Conservation (phyloP, 257 asterid genomes). For the Galeopsis tetrahit region DNA sequence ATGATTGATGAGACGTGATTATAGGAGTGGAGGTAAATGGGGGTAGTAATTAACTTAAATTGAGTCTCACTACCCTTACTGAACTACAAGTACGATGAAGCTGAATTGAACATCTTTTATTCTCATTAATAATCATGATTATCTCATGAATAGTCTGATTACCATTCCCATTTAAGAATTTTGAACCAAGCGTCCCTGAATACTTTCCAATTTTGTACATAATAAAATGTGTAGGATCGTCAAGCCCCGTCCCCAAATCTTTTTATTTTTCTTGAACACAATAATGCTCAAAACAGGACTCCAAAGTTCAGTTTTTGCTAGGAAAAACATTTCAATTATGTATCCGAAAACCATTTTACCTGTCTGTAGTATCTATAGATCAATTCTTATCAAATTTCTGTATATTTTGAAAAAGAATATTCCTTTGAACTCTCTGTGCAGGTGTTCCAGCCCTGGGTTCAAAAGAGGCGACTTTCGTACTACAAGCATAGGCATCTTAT, state of each 20-base stretch:
- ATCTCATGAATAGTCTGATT: no score
- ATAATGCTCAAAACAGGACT: neutral
- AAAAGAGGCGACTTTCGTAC: conserved; percentile 68
- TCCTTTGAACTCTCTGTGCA: conserved; percentile 34
- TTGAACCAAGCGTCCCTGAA: no score
- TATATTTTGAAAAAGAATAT: conserved; percentile 6
- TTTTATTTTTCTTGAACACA: neutral
- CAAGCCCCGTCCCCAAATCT: neutral
- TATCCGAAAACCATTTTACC: neutral
- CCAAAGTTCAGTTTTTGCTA: neutral
- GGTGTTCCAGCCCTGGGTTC: conserved; percentile 91
- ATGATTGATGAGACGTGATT: no score
- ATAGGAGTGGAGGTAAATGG: no score
- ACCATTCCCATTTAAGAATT: no score
- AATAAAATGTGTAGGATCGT: conserved; percentile 3
- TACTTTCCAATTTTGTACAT: neutral
- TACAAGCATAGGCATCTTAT: conserved; percentile 82
- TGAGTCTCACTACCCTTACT: no score
- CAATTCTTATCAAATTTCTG: neutral
- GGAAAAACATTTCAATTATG: neutral
- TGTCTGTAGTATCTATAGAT: neutral
- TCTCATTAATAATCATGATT: no score
- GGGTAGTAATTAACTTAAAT: no score
- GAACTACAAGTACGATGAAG: no score
- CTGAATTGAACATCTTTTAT: no score